Evolutionary conservation across 345 rosid genomes (phyloP), one percentile per base, ranked within the genome.

Genomic region (Hypericum perforatum): DNA sequence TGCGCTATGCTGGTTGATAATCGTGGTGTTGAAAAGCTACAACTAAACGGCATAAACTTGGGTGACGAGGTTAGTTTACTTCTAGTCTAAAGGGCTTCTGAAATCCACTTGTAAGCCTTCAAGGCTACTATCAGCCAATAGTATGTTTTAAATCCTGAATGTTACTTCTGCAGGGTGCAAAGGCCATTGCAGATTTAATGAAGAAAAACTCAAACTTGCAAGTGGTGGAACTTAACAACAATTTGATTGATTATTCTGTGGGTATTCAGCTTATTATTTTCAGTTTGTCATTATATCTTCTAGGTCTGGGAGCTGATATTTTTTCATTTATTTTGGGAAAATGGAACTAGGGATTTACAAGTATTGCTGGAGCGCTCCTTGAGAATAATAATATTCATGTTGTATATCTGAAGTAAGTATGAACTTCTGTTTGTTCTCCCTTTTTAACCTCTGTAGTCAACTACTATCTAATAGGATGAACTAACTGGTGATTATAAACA

Each of bases 181-280:
- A 76, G 76, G 95, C 82, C 52, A 55, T 91, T 63, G 92, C 95
- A n/a, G 95, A 85, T 64, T 66, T 87, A 71, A 64, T 91, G 78
- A 82, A 87, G 80, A 85, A 78, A 66, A 85, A 83, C 69, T 58
- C 92, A 54, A 78, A 62, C 58, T 65, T 91, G 76, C 89, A 84
- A 49, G 79, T 74, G 66, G 69, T 91, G 63, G 96, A 91, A 72
- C 83, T 91, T 29, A 87, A 91, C 67, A 87, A 91, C 77, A 91
- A 91, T 63, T 74, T 81, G 92, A 82, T 91, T n/a, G 98, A 91
- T 61, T 91, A 87, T 74, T 82, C 96, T 76, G 98, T 91, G 78
- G 60, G 92, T 45, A 59, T 43, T 55, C 65, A 38, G 38, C 47
- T 54, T 53, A 3, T 0, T 42, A 50, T 49, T 43, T 49, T 56